These are phyloP conservation scores for Cercospora zeae-maydis DNA, from an alignment of 2,329 filamentous ascomycete genomes.

Conservation along the genomic window DNA sequence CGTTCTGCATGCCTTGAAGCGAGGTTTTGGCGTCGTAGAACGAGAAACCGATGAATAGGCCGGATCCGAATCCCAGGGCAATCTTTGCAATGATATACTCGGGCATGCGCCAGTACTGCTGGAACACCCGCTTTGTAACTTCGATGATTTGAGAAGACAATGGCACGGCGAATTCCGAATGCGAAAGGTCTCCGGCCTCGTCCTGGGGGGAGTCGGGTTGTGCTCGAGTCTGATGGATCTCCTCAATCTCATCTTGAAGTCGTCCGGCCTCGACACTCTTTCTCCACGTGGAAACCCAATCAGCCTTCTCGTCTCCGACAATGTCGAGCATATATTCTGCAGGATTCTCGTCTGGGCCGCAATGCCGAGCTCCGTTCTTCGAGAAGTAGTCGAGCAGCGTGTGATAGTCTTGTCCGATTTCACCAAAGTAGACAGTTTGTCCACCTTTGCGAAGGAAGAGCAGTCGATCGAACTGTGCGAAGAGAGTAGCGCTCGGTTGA, in stretches of 20 bases:
- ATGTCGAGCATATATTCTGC: slow-evolving; percentile 69
- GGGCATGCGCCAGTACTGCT: slow-evolving; percentile 46
- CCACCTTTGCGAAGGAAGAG: slow-evolving; percentile 45
- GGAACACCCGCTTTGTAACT: slow-evolving; percentile 43
- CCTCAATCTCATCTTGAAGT: slow-evolving; percentile 40
- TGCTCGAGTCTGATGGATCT: slow-evolving; percentile 37
- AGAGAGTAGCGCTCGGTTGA: slow-evolving; percentile 45
- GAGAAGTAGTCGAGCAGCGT: slow-evolving; percentile 55
- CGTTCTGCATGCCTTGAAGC: slow-evolving; percentile 44
- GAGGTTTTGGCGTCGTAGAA: slow-evolving; percentile 40
- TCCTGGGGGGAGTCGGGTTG: slow-evolving; percentile 18
- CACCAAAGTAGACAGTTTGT: slow-evolving; percentile 48
- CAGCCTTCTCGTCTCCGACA: slow-evolving; percentile 36
- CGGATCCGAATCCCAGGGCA: slow-evolving; percentile 49
- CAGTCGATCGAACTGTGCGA: slow-evolving; percentile 46
- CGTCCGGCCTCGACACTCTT: slow-evolving; percentile 28
- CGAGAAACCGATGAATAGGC: slow-evolving; percentile 48
- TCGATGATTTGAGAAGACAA: slow-evolving; percentile 37
- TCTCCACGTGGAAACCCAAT: slow-evolving; percentile 44
- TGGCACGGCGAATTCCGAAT: slow-evolving; percentile 45
- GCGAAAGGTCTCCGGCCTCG: slow-evolving; percentile 34
- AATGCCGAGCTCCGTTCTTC: slow-evolving; percentile 57
- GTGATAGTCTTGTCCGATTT: slow-evolving; percentile 42
- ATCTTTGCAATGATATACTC: slow-evolving; percentile 57
- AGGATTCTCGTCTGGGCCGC: slow-evolving; percentile 59